Base-by-base conservation (phyloP, 2,329 filamentous ascomycete species). In the Alternaria postmessia region DNA sequence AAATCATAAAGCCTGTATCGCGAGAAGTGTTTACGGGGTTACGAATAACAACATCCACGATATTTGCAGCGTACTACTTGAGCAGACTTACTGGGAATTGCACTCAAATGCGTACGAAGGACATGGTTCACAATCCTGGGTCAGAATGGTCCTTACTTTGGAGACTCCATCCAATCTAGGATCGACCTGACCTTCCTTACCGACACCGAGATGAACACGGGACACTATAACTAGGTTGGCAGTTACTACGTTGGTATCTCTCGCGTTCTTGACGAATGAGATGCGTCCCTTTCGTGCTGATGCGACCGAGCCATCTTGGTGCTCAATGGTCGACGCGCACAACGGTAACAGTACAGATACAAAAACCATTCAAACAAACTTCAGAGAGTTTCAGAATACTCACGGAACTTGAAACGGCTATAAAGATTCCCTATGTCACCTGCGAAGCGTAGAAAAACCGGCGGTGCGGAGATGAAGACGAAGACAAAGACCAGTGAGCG, bases 221-320 rank as follows among this genome's bases (percentile, higher is more conserved):
- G 3, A 32, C 46, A 53, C 55, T 57, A 16, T 5, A 44, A 38
- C 20, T 4, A 48, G 51, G 12, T 22, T 51, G 26, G 38, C 6
- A 34, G 11, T 41, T 26, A 5, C 43, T n/a, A 11, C 6, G 4
- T 38, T 56, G 30, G 36, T 26, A 24, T 18, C 54, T 62, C n/a
- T 46, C 39, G 52, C 36, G 18, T 48, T 44, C 5, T 38, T 18
- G 43, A 54, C 65, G 53, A 65, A 68, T 70, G 36, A 55, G 30
- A 46, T 28, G 39, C 49, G 7, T 14, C n/a, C 3, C 20, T 63
- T 70, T 73, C 32, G 34, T 63, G 70, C 71, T 75, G 72, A 74
- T 74, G 71, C 64, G 51, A 65, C 53, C 44, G 64, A 54, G 39
- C 69, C 71, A 75, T 73, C 55, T 66, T 66, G 71, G 71, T 74